These are phyloP conservation scores for Jatropha curcas DNA, from an alignment of 345 rosid species.

Conservation along the genomic window DNA sequence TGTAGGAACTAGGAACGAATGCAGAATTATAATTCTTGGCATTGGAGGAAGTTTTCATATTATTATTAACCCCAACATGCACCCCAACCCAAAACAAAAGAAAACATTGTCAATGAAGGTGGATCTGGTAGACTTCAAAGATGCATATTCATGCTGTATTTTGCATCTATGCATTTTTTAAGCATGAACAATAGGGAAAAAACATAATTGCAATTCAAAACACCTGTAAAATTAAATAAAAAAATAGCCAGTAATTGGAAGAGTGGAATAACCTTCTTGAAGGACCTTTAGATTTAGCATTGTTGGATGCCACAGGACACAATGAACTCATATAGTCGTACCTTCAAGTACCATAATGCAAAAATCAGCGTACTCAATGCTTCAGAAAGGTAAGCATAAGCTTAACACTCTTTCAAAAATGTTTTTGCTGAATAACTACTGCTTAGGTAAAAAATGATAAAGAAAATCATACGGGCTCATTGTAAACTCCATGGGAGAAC, in stretches of 20 bases:
- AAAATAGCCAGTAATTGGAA: background rate
- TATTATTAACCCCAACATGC: background rate
- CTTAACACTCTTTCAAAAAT: conserved; percentile 8
- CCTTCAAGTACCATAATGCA: conserved; percentile 43
- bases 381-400: background rate
- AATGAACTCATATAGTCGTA: conserved; percentile 59
- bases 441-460: conserved; percentile 15
- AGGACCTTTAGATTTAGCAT: conserved; percentile 35
- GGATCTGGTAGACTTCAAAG: background rate
- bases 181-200: background rate
- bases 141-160: background rate
- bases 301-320: conserved; percentile 56
- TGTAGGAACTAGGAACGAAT: too few relatives aligned
- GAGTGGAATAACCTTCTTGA: conserved; percentile 52
- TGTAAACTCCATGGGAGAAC: conserved; percentile 57
- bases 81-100: background rate
- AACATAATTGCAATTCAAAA: background rate
- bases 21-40: too few relatives aligned
- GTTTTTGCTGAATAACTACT: background rate
- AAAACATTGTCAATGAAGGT: background rate
- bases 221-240: conserved; percentile 2
- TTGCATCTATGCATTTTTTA: background rate
- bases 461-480: conserved; percentile 62
- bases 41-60: too few relatives aligned
- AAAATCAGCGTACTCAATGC: conserved; percentile 10